These are phyloP conservation scores for Aspergillus sp. DNA, from an alignment of 2,329 filamentous ascomycete genomes.

Conservation along the genomic window DNA sequence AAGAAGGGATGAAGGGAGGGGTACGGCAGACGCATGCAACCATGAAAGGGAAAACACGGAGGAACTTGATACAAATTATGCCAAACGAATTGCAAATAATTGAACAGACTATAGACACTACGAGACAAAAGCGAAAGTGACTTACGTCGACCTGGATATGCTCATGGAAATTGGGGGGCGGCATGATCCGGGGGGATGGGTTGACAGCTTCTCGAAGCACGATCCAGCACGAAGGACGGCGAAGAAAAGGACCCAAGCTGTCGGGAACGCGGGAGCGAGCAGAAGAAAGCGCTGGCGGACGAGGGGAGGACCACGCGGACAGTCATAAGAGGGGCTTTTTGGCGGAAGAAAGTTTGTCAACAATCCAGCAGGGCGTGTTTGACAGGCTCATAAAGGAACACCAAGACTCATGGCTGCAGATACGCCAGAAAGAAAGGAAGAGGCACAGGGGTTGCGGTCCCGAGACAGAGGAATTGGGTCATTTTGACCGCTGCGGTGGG, in stretches of 20 bases:
- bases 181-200: slow-evolving; percentile 19
- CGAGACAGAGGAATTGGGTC: slow-evolving; percentile 17
- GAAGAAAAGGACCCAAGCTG: slow-evolving; percentile 6
- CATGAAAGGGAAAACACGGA: not conserved
- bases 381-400: not conserved
- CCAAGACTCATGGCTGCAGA: not conserved
- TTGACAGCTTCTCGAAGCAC: not conserved
- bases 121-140: not conserved
- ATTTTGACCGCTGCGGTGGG: slow-evolving; percentile 5
- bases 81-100: not conserved
- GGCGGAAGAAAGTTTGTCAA: slow-evolving; percentile 1
- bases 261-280: slow-evolving; percentile 1
- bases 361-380: not conserved
- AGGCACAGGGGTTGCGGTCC: slow-evolving; percentile 17
- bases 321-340: not conserved
- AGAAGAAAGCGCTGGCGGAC: not conserved
- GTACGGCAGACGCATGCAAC: not conserved
- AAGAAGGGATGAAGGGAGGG: not conserved
- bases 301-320: not conserved
- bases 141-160: slow-evolving; percentile 38
- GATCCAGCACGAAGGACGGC: not conserved
- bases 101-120: not conserved
- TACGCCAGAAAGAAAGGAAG: slow-evolving; percentile 5
- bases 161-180: slow-evolving; percentile 30
- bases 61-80: not conserved